These are phyloP conservation scores for Aureobasidium sp. DNA, from an alignment of 2,329 filamentous ascomycete genomes.

Conservation along the genomic window DNA sequence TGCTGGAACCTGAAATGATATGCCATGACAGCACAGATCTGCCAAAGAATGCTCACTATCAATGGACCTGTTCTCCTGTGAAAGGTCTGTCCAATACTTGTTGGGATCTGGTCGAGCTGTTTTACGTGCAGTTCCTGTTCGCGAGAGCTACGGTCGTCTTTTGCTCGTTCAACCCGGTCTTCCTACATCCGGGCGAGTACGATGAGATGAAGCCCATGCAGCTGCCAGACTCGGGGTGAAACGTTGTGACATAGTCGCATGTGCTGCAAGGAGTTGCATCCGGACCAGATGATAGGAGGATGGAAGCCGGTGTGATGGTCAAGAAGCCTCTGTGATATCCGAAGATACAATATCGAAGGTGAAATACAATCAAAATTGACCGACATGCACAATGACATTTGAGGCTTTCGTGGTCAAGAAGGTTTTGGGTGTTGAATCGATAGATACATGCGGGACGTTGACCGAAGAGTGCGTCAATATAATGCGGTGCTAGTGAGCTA, in stretches of 20 bases:
- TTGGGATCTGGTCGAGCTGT: slow-evolving; percentile 35
- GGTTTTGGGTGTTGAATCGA: background rate
- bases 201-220: slow-evolving; percentile 36
- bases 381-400: background rate
- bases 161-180: slow-evolving; percentile 29
- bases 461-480: slow-evolving; percentile 3
- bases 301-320: background rate
- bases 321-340: background rate
- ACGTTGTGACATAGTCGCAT: slow-evolving; percentile 19
- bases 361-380: background rate
- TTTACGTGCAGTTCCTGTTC: slow-evolving; percentile 40
- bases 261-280: background rate
- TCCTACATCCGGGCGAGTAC: slow-evolving; percentile 34
- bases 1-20: slow-evolving; percentile 42
- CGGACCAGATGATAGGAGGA: background rate
- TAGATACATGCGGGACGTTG: slow-evolving; percentile 6
- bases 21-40: slow-evolving; percentile 36
- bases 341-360: background rate
- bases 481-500: background rate
- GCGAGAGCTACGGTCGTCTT: slow-evolving; percentile 16
- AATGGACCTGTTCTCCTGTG: slow-evolving; percentile 33
- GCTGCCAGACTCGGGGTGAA: slow-evolving; percentile 34
- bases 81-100: slow-evolving; percentile 28
- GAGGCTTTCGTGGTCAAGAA: background rate
- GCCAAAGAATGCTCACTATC: slow-evolving; percentile 38